A percentile compares a stretch with the other conserved stretches of the same genome.
These are phyloP conservation scores for Trichoderma citrinoviride DNA, from an alignment of 2,329 filamentous ascomycete species.

Conservation along the genomic window DNA sequence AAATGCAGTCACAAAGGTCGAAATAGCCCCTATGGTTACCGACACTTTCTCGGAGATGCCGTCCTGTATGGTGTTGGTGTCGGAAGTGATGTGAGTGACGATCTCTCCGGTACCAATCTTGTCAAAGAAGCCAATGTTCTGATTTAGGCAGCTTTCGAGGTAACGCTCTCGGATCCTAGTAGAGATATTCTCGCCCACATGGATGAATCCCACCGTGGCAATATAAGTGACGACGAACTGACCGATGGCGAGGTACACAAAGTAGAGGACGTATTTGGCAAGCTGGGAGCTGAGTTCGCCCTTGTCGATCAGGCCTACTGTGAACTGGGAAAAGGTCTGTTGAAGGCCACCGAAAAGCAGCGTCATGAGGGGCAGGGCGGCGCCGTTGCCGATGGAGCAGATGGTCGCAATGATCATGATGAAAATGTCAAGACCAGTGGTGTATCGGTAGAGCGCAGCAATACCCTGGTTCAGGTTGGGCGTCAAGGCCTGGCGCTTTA, in stretches of 20 bases:
- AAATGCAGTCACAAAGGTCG: constrained; percentile 85
- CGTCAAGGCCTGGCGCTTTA: constrained; percentile 66
- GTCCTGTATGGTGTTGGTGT: constrained; percentile 90
- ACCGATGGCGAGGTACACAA: constrained; percentile 78
- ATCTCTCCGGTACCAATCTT: constrained; percentile 91
- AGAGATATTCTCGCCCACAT: constrained; percentile 75
- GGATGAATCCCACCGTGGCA: constrained; percentile 85
- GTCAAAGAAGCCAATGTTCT: constrained; percentile 92
- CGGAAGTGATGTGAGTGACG: constrained; percentile 88
- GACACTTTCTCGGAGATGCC: constrained; percentile 89
- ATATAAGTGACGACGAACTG: constrained; percentile 78
- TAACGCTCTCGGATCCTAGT: constrained; percentile 80
- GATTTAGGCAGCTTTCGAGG: constrained; percentile 75
- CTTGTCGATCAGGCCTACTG: constrained; percentile 43
- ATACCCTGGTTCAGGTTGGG: constrained; percentile 64
- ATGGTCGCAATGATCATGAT: constrained; percentile 62
- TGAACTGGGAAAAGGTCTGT: constrained; percentile 60
- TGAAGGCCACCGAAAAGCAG: constrained; percentile 77
- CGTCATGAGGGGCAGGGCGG: constrained; percentile 76
- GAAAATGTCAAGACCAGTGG: constrained; percentile 61
- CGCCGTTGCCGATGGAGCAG: constrained; percentile 68
- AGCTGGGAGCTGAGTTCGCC: constrained; percentile 60
- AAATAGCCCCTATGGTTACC: constrained; percentile 70
- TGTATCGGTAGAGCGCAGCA: constrained; percentile 66
- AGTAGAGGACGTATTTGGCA: constrained; percentile 69